These are phyloP conservation scores for Bruguiera gymnorhiza DNA, from an alignment of 345 rosid species.

Conservation along the genomic window DNA sequence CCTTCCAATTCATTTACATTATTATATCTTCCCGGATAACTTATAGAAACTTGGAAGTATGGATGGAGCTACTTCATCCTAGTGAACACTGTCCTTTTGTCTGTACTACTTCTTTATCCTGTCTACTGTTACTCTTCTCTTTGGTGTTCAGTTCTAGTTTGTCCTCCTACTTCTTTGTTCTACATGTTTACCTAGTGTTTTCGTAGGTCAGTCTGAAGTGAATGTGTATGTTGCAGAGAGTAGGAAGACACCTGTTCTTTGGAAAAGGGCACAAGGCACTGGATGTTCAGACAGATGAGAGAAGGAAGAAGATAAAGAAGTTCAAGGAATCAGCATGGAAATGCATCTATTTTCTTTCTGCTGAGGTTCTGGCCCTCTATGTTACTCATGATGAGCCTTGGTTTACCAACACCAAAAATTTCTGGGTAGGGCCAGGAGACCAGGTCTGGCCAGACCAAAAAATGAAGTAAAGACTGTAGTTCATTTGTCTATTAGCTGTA, in stretches of 20 bases:
- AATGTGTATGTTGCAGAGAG: conserved; percentile 44
- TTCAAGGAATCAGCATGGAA: conserved; percentile 97
- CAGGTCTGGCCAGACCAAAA: conserved; percentile 87
- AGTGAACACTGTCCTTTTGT: no score
- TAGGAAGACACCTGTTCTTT: conserved; percentile 52
- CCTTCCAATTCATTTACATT: conserved; percentile 1
- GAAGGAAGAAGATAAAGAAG: conserved; percentile 55
- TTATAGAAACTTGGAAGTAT: neutral
- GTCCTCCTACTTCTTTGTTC: neutral
- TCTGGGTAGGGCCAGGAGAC: conserved; percentile 79
- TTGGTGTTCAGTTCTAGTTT: neutral
- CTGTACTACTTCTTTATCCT: neutral
- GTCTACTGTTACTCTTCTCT: neutral
- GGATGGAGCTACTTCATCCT: neutral
- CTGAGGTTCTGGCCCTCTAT: conserved; percentile 57
- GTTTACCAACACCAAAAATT: conserved; percentile 65
- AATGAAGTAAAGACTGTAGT: conserved; percentile 55
- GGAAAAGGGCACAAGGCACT: conserved; percentile 38
- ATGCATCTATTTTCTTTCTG: conserved; percentile 69
- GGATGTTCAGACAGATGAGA: conserved; percentile 36
- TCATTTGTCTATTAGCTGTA: neutral
- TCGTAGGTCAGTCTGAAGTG: conserved; percentile 18
- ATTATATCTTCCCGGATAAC: neutral
- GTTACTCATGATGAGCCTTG: conserved; percentile 78
- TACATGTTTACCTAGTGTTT: neutral